Base-by-base conservation (phyloP, 129 eudicot genomes). In the Ambrosia trifida region DNA sequence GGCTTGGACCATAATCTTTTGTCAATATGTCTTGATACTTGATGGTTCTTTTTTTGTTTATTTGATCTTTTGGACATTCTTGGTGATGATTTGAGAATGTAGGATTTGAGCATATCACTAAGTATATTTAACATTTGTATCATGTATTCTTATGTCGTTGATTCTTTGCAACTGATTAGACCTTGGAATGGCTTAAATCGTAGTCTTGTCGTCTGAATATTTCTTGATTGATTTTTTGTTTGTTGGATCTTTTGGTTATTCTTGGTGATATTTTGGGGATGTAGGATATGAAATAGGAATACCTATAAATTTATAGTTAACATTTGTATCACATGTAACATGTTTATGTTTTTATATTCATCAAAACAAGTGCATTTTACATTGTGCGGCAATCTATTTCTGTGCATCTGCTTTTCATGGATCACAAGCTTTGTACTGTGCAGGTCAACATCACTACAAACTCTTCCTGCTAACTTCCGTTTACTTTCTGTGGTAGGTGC, bases 401-500 rank as follows among this genome's bases (percentile, higher is more conserved):
- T 24, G 38, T 30, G 79, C 79, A 30, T 57, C 56, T 28, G 35
- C 46, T 66, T 64, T 57, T 32, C 6, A 62, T 17, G 74, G 56
- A 58, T 76, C 14, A 68, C 75, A 59, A 68, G 44, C 36, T 76
- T 69, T 51, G 12, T 49, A 32, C 19, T 12, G 5, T 74, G 83
- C 91, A 87, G 96, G 83, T 74, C 81, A 50, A 72, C 89, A 30
- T 69, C 83, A 33, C 70, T 90, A 33, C 95, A 87, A 81, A 80
- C 83, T 76, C 93, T 90, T 74, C 95, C 96, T 50, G 81, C 94
- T 58, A 83, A 90, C 52, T 90, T 90, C 54, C 84, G 81, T 52
- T 78, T 90, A 80, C 84, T 90, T 72, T 76, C 95, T 20, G 79
- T 56, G 69, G 96, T 87, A 77, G 75, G 90, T 80, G 65, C 72